These are phyloP conservation scores for Microdochium paspali DNA, from an alignment of 2,329 filamentous ascomycete genomes.

Conservation along the genomic window DNA sequence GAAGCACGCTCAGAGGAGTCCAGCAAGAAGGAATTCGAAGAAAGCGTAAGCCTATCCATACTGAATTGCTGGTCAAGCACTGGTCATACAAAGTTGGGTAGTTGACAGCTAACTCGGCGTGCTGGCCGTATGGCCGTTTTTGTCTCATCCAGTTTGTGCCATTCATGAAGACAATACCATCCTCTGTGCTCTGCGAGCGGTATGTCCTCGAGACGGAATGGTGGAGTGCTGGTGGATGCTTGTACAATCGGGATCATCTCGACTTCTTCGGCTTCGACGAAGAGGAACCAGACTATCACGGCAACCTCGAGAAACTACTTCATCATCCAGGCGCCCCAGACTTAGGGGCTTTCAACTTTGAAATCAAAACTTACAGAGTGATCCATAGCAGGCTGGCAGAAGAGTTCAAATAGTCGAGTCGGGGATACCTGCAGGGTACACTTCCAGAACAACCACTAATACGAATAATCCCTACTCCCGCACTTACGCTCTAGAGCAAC, in stretches of 20 bases:
- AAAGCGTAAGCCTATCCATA: not conserved
- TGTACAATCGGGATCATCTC: not conserved
- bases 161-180: not conserved
- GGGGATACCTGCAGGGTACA: no score
- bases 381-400: not conserved
- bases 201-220: not conserved
- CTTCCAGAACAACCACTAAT: no score
- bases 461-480: no score
- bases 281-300: not conserved
- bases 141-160: not conserved
- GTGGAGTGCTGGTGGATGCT: not conserved
- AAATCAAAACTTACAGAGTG: not conserved
- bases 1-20: not conserved
- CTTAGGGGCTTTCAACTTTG: not conserved
- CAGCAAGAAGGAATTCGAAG: not conserved
- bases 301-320: not conserved
- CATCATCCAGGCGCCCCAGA: not conserved
- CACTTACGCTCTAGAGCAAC: not conserved
- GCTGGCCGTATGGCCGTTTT: no score
- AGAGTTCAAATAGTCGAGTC: not conserved
- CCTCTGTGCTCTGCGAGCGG: not conserved
- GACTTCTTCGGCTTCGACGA: not conserved
- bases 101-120: no score
- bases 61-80: no score
- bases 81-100: no score